Base-by-base conservation (phyloP, 1,139 yeast genomes). In the Diutina rugosa region DNA sequence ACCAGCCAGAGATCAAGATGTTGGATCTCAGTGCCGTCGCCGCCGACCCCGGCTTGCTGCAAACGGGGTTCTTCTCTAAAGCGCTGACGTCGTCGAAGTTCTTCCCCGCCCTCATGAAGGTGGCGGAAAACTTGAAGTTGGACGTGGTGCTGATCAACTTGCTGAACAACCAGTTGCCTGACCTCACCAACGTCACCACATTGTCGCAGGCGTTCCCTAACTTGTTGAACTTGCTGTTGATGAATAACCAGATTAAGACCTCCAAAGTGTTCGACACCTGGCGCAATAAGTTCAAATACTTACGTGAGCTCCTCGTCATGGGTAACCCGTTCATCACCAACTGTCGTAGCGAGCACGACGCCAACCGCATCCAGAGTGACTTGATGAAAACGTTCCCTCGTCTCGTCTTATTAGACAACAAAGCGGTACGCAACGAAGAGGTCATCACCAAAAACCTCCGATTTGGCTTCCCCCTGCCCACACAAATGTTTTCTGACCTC, bases 61-160 rank as follows among this genome's bases (percentile, higher is more conserved):
- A 79, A 18, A 79, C 79, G 60, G 96, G 97, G 0, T 74, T 90
- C 57, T 83, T 90, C 62, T 78, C 81, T 28, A 73, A 80, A 18
- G 72, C 83, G 7, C 78, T 84, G 55, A 77, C 82, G 3, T 68
- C 81, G 1, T 79, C 95, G 16, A 91, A 91, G 68, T 85, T 91
- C 78, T 90, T 93, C 69, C 88, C 91, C 3, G 99, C 99, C 0
- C 72, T 93, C 61, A 84, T 93, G 90, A 90, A 87, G 66, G 72
- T 95, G 21, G 96, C 97, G 0, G 74, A 75, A 56, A 80, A 78
- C 54, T 65, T 74, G 51, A 78, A 78, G 53, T 61, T 78, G 16
- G 75, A 75, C 2, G 87, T 90, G 6, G 87, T 84, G 46, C 85
- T 93, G 59, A 82, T 93, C 18, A 90, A 87, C 66, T 73, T 93